Percentiles rank a stretch among this genome's conserved stretches.
These are phyloP conservation scores for Amanita thiersii DNA, from an alignment of 768 basidiomycete species.

Conservation along the genomic window DNA sequence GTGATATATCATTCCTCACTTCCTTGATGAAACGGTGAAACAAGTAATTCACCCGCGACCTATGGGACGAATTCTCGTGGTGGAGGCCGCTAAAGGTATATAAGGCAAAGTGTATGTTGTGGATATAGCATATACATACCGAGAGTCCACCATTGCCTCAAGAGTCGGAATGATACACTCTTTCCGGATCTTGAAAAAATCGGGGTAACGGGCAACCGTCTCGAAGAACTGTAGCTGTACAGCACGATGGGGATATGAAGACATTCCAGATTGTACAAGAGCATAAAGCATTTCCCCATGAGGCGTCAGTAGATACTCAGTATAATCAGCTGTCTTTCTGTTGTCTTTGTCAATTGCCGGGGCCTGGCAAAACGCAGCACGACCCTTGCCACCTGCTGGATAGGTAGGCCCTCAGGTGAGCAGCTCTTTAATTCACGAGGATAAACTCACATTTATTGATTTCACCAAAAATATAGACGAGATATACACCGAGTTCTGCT, in stretches of 20 bases:
- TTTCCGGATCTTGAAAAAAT: slow-evolving; percentile 93
- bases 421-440: not conserved
- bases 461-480: slow-evolving; percentile 92
- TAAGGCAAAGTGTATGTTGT: not conserved
- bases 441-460: slow-evolving; percentile 70
- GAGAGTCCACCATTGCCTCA: slow-evolving; percentile 76
- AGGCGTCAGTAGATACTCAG: slow-evolving; percentile 75
- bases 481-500: slow-evolving; percentile 87
- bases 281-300: slow-evolving; percentile 87
- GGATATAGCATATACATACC: slow-evolving; percentile 53
- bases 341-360: slow-evolving; percentile 61
- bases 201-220: slow-evolving; percentile 82
- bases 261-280: slow-evolving; percentile 77
- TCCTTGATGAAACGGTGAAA: slow-evolving; percentile 91
- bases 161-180: slow-evolving; percentile 83
- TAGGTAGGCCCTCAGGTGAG: slow-evolving; percentile 5
- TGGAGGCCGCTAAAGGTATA: slow-evolving; percentile 68
- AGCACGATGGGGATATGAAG: slow-evolving; percentile 72
- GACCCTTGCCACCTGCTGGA: slow-evolving; percentile 71
- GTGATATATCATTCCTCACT: slow-evolving; percentile 65
- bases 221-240: slow-evolving; percentile 93
- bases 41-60: slow-evolving; percentile 82
- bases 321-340: slow-evolving; percentile 61
- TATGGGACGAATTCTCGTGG: slow-evolving; percentile 57
- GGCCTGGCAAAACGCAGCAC: slow-evolving; percentile 79